Conservation (phyloP, 1,139 yeast species). For the Trichomonascaceae sp. region DNA sequence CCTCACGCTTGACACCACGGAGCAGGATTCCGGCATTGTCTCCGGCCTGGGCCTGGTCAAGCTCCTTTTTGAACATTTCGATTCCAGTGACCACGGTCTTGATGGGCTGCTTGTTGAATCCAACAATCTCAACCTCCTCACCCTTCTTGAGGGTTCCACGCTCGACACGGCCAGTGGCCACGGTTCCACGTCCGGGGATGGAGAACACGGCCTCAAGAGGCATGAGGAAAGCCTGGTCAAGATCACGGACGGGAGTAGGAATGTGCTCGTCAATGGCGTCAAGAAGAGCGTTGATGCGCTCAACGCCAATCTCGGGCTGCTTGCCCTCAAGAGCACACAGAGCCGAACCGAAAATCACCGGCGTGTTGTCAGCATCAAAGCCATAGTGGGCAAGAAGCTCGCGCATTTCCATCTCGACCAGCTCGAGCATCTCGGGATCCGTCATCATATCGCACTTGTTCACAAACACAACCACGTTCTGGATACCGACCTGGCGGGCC, state of each 20-base stretch:
- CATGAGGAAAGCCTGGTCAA: conserved; percentile 92
- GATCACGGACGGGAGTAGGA: conserved; percentile 93
- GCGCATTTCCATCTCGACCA: conserved; percentile 99
- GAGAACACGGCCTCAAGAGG: conserved; percentile 97
- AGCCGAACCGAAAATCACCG: conserved; percentile 98
- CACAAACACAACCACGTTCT: conserved; percentile 91
- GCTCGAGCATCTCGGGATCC: conserved; percentile 98
- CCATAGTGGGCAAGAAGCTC: conserved; percentile 84
- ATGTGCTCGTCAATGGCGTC: conserved; percentile 89
- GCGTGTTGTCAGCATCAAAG: conserved; percentile 96
- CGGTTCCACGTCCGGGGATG: conserved; percentile 99
- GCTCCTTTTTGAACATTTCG: conserved; percentile 98
- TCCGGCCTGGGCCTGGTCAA: conserved; percentile 96
- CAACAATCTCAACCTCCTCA: conserved; percentile 96
- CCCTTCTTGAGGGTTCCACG: conserved; percentile 96
- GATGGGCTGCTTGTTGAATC: conserved; percentile 72
- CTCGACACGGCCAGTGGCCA: conserved; percentile 97
- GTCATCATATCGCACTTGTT: conserved; percentile 97
- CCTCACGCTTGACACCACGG: conserved; percentile 98
- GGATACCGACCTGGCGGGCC: conserved; percentile 99
- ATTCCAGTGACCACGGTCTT: conserved; percentile 96
- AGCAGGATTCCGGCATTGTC: conserved; percentile 96
- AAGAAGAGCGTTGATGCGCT: conserved; percentile 72
- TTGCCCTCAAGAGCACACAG: conserved; percentile 85
- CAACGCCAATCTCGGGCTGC: conserved; percentile 83